Percentiles rank a stretch among this genome's conserved stretches.
These are phyloP conservation scores for Tephrocybe sp. DNA, from an alignment of 768 basidiomycete genomes.

Conservation along the genomic window DNA sequence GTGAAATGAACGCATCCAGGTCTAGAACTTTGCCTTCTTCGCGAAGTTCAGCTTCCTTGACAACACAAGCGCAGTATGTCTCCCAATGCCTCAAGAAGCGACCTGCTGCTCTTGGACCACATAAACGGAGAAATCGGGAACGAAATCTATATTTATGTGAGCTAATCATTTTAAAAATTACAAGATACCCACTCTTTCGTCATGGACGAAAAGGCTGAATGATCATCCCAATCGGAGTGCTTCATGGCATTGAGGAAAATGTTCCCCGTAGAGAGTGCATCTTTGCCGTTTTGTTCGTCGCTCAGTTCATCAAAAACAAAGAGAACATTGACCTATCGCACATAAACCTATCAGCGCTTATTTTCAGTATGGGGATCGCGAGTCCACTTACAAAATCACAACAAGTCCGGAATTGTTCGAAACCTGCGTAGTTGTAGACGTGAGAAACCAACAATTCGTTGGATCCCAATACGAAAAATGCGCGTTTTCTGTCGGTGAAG, in stretches of 20 bases:
- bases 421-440: constrained; percentile 58
- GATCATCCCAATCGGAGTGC: constrained; percentile 52
- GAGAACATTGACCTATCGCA: constrained; percentile 51
- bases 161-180: background rate
- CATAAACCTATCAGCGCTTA: background rate
- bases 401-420: constrained; percentile 56
- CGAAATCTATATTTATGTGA: constrained; percentile 45
- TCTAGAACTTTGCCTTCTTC: constrained; percentile 55
- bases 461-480: constrained; percentile 61
- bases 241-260: constrained; percentile 54
- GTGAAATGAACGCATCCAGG: constrained; percentile 49
- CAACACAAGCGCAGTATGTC: constrained; percentile 58
- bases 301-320: constrained; percentile 71
- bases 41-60: constrained; percentile 61
- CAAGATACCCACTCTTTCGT: constrained; percentile 54
- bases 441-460: constrained; percentile 64
- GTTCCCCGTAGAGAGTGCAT: constrained; percentile 52
- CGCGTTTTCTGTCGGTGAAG: constrained; percentile 59
- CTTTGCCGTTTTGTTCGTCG: constrained; percentile 60
- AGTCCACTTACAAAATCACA: constrained; percentile 55
- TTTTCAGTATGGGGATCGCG: background rate
- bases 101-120: constrained; percentile 45
- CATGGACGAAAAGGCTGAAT: constrained; percentile 56
- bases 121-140: constrained; percentile 41
- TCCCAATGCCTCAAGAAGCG: constrained; percentile 55